A percentile compares a stretch with the other conserved stretches of the same genome.
phyloP scores from a whole-genome alignment of 176 grass and related monocot species.

The Thalia dealbata region DNA sequence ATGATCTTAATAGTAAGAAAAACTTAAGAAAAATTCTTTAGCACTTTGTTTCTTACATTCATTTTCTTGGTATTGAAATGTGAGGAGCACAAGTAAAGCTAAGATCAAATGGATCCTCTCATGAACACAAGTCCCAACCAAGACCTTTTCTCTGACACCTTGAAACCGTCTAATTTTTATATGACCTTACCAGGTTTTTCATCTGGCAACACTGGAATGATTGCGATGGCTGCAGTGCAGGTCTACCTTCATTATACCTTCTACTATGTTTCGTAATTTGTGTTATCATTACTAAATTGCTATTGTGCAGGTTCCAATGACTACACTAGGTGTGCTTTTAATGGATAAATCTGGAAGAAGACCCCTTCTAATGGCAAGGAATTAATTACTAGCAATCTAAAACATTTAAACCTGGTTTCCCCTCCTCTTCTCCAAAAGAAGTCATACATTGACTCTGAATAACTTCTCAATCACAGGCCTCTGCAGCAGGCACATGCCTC shows the following conservation, averaged over 20 bases:
- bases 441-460: neutral
- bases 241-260: slow-evolving; percentile 18
- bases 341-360: slow-evolving; percentile 79
- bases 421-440: neutral
- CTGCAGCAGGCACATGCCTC: slow-evolving; percentile 69
- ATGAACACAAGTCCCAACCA: too few species aligned
- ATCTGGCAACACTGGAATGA: slow-evolving; percentile 68
- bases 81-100: too few species aligned
- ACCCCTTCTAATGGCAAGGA: slow-evolving; percentile 63
- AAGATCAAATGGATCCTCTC: too few species aligned
- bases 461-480: slow-evolving; percentile 36
- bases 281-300: neutral
- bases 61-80: too few species aligned
- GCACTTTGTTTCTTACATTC: too few species aligned
- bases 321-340: slow-evolving; percentile 52
- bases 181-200: slow-evolving; percentile 49
- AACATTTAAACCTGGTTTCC: neutral
- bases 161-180: neutral
- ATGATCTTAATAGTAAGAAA: too few species aligned
- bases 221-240: slow-evolving; percentile 66
- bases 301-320: slow-evolving; percentile 63
- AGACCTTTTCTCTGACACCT: too few species aligned
- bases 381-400: slow-evolving; percentile 1
- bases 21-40: too few species aligned
- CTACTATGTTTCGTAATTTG: slow-evolving; percentile 5